A percentile compares a stretch with the other conserved stretches of the same genome.
Evolutionary conservation across 2,329 filamentous ascomycete genomes (phyloP).

Genomic region (Alternaria arbusti): DNA sequence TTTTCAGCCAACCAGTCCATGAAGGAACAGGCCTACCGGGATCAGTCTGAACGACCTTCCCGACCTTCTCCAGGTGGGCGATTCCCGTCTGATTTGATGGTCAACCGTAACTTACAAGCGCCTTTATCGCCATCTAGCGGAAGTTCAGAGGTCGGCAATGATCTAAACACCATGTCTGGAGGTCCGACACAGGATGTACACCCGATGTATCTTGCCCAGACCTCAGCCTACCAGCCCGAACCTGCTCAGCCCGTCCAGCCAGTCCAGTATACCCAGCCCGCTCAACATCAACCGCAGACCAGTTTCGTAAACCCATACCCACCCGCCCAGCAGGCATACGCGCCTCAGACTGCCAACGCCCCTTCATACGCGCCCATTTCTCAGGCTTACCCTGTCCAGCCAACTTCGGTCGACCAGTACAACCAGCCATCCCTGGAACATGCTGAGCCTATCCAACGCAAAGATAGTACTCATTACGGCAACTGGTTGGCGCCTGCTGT

Average conservation of each 20-base stretch:
- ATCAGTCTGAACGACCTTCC: slow-evolving; percentile 55
- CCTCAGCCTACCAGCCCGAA: slow-evolving; percentile 26
- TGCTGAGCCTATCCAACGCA: slow-evolving; percentile 25
- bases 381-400: slow-evolving; percentile 2
- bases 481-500: slow-evolving; percentile 63
- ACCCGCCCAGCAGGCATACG: slow-evolving; percentile 20
- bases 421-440: slow-evolving; percentile 3
- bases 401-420: slow-evolving; percentile 1
- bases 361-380: slow-evolving; percentile 3
- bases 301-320: slow-evolving; percentile 25
- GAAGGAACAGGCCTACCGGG: slow-evolving; percentile 42
- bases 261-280: slow-evolving; percentile 4
- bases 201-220: slow-evolving; percentile 28
- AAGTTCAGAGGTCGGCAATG: slow-evolving; percentile 70
- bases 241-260: slow-evolving; percentile 18
- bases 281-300: slow-evolving; percentile 20
- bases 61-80: slow-evolving; percentile 91
- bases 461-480: slow-evolving; percentile 55
- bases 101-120: slow-evolving; percentile 83
- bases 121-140: slow-evolving; percentile 81
- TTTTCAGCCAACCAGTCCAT: slow-evolving; percentile 66
- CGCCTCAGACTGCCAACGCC: background rate
- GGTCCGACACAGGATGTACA: slow-evolving; percentile 55
- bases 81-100: slow-evolving; percentile 92
- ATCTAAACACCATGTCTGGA: slow-evolving; percentile 65